phyloP scores from a whole-genome alignment of 768 basidiomycete species.

The Leucosporidium creatinivorum region DNA sequence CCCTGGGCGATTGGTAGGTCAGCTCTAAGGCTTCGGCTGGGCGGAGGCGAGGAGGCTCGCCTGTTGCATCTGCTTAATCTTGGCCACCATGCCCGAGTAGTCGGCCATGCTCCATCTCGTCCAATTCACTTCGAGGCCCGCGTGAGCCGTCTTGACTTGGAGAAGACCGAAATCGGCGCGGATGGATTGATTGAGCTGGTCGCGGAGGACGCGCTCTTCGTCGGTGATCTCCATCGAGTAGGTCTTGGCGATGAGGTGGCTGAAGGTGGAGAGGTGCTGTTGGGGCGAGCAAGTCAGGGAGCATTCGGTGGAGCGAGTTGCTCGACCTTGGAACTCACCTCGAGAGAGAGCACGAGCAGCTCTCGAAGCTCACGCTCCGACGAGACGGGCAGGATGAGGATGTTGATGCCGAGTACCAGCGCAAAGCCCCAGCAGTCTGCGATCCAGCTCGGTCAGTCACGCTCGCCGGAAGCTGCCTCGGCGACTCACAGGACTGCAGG shows the following conservation, averaged over 20 bases:
- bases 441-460: too few species aligned
- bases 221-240: slow-evolving; percentile 38
- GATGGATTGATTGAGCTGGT: slow-evolving; percentile 37
- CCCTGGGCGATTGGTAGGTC: not conserved
- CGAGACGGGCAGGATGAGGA: slow-evolving; percentile 38
- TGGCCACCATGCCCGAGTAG: slow-evolving; percentile 12
- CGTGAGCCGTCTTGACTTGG: not conserved
- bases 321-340: too few species aligned
- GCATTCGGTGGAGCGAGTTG: too few species aligned
- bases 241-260: slow-evolving; percentile 30
- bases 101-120: slow-evolving; percentile 37
- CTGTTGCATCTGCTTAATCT: slow-evolving; percentile 23
- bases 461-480: not conserved
- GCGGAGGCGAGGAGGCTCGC: not conserved
- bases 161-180: slow-evolving; percentile 40
- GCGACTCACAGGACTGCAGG: slow-evolving; percentile 34
- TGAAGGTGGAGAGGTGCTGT: slow-evolving; percentile 13
- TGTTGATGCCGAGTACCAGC: slow-evolving; percentile 38
- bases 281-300: too few species aligned
- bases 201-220: slow-evolving; percentile 38
- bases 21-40: not conserved
- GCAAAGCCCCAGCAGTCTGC: slow-evolving; percentile 30
- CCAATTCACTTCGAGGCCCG: slow-evolving; percentile 38
- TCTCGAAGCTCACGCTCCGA: slow-evolving; percentile 39
- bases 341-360: slow-evolving; percentile 37